Evolutionary conservation across 2,329 filamentous ascomycete genomes (phyloP), one percentile per base, ranked within the genome.

Genomic region (Rhynchosporium secalis): DNA sequence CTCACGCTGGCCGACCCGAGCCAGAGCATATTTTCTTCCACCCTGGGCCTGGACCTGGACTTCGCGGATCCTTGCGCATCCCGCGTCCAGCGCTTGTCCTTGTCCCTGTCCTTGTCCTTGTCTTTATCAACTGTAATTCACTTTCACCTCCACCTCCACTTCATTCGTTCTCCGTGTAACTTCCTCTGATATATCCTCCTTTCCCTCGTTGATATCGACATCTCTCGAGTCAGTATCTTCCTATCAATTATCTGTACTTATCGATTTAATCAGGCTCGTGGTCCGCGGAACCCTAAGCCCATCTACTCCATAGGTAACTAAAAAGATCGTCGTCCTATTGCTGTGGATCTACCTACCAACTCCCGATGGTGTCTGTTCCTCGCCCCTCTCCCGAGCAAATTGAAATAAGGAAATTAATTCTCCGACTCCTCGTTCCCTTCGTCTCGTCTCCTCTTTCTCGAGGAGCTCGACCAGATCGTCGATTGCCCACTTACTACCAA

Each of bases 341-440:
- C n/a, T 46, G 38, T 46, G 40, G 54, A 56, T 56, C 54, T 46
- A 20, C 20, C 20, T 20, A 20, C 10, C n/a, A 45, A 43, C 54
- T 56, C 40, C 40, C 54, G 38, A 43, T 36, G 33, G 5, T 5
- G 5, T 36, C 13, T 15, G 31, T 46, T 46, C 41, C 26, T 46
- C 40, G 40, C 52, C 54, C 54, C 54, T 46, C 29, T 40, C 41
- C 41, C 40, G 13, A 46, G 40, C 10, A 31, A 56, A 29, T 48
- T 46, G 12, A 46, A 45, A 46, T 45, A 56, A 56, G 54, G 40
- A 56, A 31, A 56, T 56, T n/a, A 56, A 46, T n/a, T 46, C 54
- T 56, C 54, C 54, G 54, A 56, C 40, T 56, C 52, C 33, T 52
- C 29, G 20, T n/a, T 26, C 31, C 20, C 20, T 20, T 20, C 20